phyloP scores from a whole-genome alignment of 805 yeast species.

The Zygotorulaspora florentina region DNA sequence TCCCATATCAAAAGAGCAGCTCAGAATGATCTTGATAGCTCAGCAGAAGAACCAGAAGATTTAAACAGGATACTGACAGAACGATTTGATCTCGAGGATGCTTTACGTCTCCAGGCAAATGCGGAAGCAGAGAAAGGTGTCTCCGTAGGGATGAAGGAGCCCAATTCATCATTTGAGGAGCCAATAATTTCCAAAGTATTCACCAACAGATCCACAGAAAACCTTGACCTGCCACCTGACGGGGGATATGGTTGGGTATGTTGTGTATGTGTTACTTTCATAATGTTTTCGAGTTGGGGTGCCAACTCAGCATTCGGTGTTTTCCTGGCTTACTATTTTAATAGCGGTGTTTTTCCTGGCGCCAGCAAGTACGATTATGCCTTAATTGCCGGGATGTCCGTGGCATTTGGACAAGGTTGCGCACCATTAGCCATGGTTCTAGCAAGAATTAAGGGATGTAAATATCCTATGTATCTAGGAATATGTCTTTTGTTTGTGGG shows the following conservation, averaged over 20 bases:
- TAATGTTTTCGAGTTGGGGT: constrained; percentile 68
- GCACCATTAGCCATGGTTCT: constrained; percentile 54
- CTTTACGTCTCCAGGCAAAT: neutral
- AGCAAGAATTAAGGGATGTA: constrained; percentile 48
- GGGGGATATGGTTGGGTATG: constrained; percentile 69
- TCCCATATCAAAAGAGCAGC: neutral
- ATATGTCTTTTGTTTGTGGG: constrained; percentile 49
- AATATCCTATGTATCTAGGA: constrained; percentile 47
- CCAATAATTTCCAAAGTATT: neutral
- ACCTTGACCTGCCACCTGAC: constrained; percentile 45
- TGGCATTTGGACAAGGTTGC: constrained; percentile 49
- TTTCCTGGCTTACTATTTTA: constrained; percentile 53
- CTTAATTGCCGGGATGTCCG: constrained; percentile 61
- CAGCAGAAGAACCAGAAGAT: neutral
- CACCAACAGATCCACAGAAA: neutral
- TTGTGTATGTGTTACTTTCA: constrained; percentile 44
- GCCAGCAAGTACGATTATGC: constrained; percentile 58
- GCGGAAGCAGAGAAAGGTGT: neutral
- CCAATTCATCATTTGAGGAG: neutral
- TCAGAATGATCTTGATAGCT: neutral
- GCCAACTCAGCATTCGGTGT: constrained; percentile 61
- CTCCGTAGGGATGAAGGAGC: neutral
- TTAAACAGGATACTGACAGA: neutral
- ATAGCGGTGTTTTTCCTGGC: constrained; percentile 47
- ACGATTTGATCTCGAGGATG: neutral